These are phyloP conservation scores for Megacollybia platyphylla DNA, from an alignment of 1,284 basidiomycete genomes.

Conservation along the genomic window DNA sequence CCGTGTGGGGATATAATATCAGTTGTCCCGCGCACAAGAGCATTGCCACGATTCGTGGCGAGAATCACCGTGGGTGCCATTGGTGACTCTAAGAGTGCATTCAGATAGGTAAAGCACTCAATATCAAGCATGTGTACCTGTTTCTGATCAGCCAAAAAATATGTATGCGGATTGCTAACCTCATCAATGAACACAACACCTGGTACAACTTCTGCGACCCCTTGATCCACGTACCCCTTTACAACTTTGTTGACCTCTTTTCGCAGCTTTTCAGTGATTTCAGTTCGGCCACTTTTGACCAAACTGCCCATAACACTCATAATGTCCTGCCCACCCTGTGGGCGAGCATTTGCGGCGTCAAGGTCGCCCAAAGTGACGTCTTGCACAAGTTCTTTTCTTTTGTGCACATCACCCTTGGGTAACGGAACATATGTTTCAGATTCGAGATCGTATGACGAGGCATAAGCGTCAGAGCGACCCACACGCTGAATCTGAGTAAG, in stretches of 20 bases:
- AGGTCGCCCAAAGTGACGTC: slow-evolving; percentile 95
- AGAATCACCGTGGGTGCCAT: slow-evolving; percentile 97
- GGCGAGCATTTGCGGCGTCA: slow-evolving; percentile 93
- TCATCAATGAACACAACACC: slow-evolving; percentile 99
- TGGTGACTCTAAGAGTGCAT: slow-evolving; percentile 88
- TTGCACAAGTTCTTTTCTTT: slow-evolving; percentile 94
- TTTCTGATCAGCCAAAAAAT: slow-evolving; percentile 1
- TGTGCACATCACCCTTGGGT: slow-evolving; percentile 97
- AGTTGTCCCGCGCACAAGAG: slow-evolving; percentile 83
- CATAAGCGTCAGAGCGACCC: slow-evolving; percentile 94
- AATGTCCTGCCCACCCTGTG: slow-evolving; percentile 93
- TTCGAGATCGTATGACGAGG: slow-evolving; percentile 97
- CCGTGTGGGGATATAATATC: slow-evolving; percentile 92
- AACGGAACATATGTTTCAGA: slow-evolving; percentile 97
- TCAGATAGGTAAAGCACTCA: slow-evolving; percentile 98
- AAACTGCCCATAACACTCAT: slow-evolving; percentile 99
- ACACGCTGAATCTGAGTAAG: slow-evolving; percentile 50
- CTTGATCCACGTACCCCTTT: slow-evolving; percentile 94
- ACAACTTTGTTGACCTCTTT: slow-evolving; percentile 98
- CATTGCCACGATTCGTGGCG: slow-evolving; percentile 90
- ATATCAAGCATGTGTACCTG: slow-evolving; percentile 99
- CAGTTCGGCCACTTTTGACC: slow-evolving; percentile 88
- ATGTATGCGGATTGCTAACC: slow-evolving; percentile 30
- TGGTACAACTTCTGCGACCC: slow-evolving; percentile 94
- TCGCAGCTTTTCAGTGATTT: slow-evolving; percentile 94